Percentiles rank a stretch among this genome's conserved stretches.
Evolutionary conservation across 257 asterid species (phyloP).

Genomic region (Fraxinus excelsior): DNA sequence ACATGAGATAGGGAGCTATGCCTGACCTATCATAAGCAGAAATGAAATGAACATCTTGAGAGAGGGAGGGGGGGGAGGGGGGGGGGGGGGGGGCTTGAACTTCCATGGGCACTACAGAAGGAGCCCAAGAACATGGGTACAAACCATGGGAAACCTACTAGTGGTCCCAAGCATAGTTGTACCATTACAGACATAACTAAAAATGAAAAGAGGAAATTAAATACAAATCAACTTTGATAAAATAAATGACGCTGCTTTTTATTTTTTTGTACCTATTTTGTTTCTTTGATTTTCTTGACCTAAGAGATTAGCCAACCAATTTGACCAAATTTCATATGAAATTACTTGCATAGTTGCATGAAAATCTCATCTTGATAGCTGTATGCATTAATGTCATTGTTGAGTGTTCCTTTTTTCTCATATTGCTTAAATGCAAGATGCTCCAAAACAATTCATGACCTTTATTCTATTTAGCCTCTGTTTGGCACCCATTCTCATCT

Average conservation of each 20-base stretch:
- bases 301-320: neutral
- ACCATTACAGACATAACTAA: neutral
- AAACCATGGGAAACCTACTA: too few relatives aligned
- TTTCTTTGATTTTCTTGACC: neutral
- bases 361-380: neutral
- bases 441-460: neutral
- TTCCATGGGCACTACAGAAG: too few relatives aligned
- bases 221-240: neutral
- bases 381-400: neutral
- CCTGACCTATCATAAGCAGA: too few relatives aligned
- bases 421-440: neutral
- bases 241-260: neutral
- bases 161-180: too few relatives aligned
- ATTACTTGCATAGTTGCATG: neutral
- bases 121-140: too few relatives aligned
- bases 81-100: too few relatives aligned
- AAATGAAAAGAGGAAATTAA: too few relatives aligned
- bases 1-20: neutral
- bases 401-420: neutral
- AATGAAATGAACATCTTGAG: too few relatives aligned
- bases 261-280: neutral
- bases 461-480: too few relatives aligned
- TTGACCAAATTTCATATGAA: too few relatives aligned
- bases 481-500: too few relatives aligned
- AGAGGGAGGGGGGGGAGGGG: too few relatives aligned